These are phyloP conservation scores for Bryum argenteum DNA, from an alignment of 225 moss, liverwort and hornwort species.

Conservation along the genomic window DNA sequence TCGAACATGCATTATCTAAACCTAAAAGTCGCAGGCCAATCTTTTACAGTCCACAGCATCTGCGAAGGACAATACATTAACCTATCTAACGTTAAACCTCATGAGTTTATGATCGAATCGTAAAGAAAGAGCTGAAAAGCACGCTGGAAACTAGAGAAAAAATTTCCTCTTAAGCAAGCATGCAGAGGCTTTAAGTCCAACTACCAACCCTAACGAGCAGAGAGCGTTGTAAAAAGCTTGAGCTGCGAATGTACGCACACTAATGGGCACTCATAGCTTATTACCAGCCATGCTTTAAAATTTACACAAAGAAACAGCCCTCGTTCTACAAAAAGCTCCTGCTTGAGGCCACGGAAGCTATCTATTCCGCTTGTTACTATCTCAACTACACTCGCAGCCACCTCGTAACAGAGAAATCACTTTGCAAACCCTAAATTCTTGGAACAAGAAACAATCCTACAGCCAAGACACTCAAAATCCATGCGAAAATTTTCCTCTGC, in stretches of 20 bases:
- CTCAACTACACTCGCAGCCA: neutral
- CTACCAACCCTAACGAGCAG: neutral
- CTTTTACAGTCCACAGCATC: conserved; percentile 57
- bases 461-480: neutral
- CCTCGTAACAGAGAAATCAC: neutral
- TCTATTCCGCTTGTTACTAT: conserved; percentile 5
- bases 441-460: conserved; percentile 20
- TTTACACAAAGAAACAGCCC: neutral
- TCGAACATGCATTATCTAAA: conserved; percentile 75
- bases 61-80: conserved; percentile 47
- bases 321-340: neutral
- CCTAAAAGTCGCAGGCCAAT: conserved; percentile 43
- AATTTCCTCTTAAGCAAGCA: neutral
- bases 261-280: neutral
- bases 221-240: neutral
- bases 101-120: conserved; percentile 9
- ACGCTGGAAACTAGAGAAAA: conserved; percentile 10
- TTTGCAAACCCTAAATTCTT: conserved; percentile 31
- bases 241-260: conserved; percentile 9
- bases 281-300: neutral
- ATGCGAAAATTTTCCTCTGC: neutral
- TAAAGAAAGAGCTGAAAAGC: conserved; percentile 20
- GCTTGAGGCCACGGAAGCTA: neutral
- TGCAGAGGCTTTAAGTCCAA: neutral
- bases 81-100: conserved; percentile 11